A percentile compares a stretch with the other conserved stretches of the same genome.
phyloP scores from a whole-genome alignment of 225 moss, liverwort and hornwort species.

The Climacium dendroides region DNA sequence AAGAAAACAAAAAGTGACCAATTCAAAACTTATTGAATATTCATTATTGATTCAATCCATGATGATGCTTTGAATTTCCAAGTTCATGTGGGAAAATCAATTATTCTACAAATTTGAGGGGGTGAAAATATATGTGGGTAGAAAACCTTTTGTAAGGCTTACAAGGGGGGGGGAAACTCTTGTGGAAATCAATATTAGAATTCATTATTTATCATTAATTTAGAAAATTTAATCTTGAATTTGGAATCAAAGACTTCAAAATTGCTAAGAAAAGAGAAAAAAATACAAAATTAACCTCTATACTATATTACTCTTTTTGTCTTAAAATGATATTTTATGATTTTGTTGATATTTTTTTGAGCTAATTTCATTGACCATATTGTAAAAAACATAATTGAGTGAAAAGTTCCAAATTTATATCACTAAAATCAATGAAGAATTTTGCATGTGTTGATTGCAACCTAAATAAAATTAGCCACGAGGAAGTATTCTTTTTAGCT shows the following conservation, averaged over 20 bases:
- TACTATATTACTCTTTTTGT: no score
- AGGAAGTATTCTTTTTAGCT: no score
- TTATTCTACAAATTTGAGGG: neutral
- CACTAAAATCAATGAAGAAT: no score
- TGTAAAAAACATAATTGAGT: no score
- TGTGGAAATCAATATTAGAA: neutral
- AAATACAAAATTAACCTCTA: neutral
- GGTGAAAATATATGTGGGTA: neutral
- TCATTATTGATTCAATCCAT: neutral
- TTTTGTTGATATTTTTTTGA: no score
- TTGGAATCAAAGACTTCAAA: neutral
- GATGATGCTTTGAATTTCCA: neutral
- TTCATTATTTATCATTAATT: neutral
- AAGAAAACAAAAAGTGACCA: neutral
- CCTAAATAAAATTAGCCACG: no score
- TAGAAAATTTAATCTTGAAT: neutral
- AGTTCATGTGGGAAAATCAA: accelerated
- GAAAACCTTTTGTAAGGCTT: neutral
- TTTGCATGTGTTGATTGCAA: no score
- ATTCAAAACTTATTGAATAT: neutral
- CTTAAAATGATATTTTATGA: no score
- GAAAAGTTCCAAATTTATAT: no score
- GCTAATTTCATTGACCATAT: no score
- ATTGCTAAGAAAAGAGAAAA: neutral
- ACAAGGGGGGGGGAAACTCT: accelerated